Percentiles rank a stretch among this genome's conserved stretches.
Conservation (phyloP, 441 rosid genomes). For the Croton setiger region DNA sequence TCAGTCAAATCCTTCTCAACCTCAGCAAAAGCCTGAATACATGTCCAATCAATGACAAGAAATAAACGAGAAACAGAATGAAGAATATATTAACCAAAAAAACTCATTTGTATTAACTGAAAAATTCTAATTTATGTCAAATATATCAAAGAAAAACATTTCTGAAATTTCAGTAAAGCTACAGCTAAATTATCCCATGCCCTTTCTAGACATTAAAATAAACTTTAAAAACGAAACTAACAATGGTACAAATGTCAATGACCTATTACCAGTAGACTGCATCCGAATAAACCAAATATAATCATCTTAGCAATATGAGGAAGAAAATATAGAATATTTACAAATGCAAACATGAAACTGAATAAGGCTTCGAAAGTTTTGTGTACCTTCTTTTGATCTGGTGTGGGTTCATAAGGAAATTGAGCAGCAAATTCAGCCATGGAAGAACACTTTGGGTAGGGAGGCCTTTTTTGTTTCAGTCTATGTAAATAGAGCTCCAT, state of each 20-base stretch:
- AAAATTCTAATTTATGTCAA: not conserved
- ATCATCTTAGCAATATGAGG: not conserved
- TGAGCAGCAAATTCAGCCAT: conserved; percentile 64
- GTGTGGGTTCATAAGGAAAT: conserved; percentile 85
- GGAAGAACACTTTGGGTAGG: conserved; percentile 64
- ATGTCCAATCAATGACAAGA: conserved; percentile 21
- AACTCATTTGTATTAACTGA: not conserved
- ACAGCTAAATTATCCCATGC: conserved; percentile 5
- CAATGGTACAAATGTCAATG: not conserved
- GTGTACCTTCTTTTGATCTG: conserved; percentile 84
- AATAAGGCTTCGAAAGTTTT: conserved; percentile 6
- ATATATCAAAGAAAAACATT: not conserved
- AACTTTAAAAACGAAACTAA: not conserved
- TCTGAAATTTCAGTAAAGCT: not conserved
- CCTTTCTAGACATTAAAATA: not conserved
- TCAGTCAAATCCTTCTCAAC: conserved; percentile 92
- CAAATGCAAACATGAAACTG: conserved; percentile 1
- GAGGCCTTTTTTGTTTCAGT: conserved; percentile 79
- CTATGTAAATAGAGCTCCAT: conserved; percentile 96
- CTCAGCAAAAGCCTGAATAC: conserved; percentile 83
- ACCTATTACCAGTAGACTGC: not conserved
- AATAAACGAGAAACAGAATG: not conserved
- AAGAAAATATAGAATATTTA: not conserved
- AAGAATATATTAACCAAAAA: not conserved
- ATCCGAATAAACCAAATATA: not conserved